Conservation (phyloP, 208 protist species). For the Leishmania mexicana region DNA sequence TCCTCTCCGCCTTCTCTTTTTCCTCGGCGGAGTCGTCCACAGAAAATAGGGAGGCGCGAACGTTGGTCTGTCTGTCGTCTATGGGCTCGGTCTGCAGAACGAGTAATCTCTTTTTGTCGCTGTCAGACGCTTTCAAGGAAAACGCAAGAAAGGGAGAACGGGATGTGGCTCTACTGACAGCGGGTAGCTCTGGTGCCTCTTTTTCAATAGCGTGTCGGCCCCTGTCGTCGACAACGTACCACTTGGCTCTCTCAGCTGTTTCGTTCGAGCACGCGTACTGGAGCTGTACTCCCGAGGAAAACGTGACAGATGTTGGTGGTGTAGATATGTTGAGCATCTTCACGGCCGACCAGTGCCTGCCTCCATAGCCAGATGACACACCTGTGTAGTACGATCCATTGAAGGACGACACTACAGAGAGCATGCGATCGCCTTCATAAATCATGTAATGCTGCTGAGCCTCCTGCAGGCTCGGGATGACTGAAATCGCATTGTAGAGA, state of each 20-base stretch:
- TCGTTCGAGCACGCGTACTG: conserved; percentile 41
- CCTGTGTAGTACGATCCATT: conserved; percentile 15
- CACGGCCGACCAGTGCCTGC: conserved; percentile 41
- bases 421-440: conserved; percentile 14
- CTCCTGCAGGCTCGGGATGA: conserved; percentile 5
- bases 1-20: conserved; percentile 35
- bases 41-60: conserved; percentile 13
- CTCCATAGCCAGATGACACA: conserved; percentile 43
- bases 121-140: conserved; percentile 5
- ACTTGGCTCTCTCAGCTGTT: conserved; percentile 12
- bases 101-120: conserved; percentile 20
- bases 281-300: conserved; percentile 33
- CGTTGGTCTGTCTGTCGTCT: not conserved
- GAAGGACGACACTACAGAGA: conserved; percentile 27
- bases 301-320: conserved; percentile 31
- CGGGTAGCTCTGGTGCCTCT: not conserved
- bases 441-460: conserved; percentile 27
- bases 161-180: not conserved
- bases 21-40: conserved; percentile 68
- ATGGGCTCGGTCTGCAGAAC: conserved; percentile 16
- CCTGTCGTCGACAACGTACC: conserved; percentile 25
- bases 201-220: conserved; percentile 1
- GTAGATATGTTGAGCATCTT: conserved; percentile 40
- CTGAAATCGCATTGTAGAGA: conserved; percentile 27
- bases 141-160: conserved; percentile 15